phyloP scores from a whole-genome alignment of 2,329 filamentous ascomycete genomes.

The Alternaria gaisen region DNA sequence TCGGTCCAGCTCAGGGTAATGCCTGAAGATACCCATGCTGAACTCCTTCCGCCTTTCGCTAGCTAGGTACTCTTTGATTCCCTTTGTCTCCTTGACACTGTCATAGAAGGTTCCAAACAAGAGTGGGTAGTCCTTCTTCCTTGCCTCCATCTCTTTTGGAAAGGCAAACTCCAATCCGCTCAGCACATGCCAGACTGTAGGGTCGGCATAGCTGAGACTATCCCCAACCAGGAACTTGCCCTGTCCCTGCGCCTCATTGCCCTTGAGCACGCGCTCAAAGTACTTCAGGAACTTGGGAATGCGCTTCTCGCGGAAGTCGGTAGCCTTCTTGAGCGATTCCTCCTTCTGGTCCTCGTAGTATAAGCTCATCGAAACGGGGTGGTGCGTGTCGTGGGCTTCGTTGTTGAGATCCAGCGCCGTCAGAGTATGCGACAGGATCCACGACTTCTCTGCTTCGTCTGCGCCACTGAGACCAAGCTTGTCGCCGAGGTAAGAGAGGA shows the following conservation, averaged over 20 bases:
- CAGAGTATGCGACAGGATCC: constrained; percentile 70
- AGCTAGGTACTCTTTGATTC: constrained; percentile 72
- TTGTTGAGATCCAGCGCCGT: constrained; percentile 77
- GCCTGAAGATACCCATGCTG: constrained; percentile 71
- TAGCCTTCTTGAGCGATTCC: constrained; percentile 67
- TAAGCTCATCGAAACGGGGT: constrained; percentile 67
- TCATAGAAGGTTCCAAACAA: constrained; percentile 71
- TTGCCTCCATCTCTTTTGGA: constrained; percentile 68
- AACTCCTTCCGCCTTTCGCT: constrained; percentile 72
- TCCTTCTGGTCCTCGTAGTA: constrained; percentile 81
- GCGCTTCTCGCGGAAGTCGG: constrained; percentile 67
- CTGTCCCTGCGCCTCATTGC: constrained; percentile 65
- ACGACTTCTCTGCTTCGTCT: constrained; percentile 61
- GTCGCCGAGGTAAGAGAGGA: constrained; percentile 74
- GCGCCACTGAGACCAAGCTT: constrained; percentile 65
- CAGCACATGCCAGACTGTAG: constrained; percentile 75
- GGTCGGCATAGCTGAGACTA: constrained; percentile 74
- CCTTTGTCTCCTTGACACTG: constrained; percentile 68
- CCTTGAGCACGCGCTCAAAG: constrained; percentile 71
- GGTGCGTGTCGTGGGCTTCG: constrained; percentile 79
- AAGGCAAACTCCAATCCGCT: constrained; percentile 70
- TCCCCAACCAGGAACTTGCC: constrained; percentile 72
- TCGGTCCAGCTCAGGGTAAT: constrained; percentile 76
- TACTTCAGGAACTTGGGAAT: constrained; percentile 78
- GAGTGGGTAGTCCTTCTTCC: constrained; percentile 66